Evolutionary conservation across 1,284 basidiomycete species (phyloP).

Genomic region (Malassezia pachydermatis): DNA sequence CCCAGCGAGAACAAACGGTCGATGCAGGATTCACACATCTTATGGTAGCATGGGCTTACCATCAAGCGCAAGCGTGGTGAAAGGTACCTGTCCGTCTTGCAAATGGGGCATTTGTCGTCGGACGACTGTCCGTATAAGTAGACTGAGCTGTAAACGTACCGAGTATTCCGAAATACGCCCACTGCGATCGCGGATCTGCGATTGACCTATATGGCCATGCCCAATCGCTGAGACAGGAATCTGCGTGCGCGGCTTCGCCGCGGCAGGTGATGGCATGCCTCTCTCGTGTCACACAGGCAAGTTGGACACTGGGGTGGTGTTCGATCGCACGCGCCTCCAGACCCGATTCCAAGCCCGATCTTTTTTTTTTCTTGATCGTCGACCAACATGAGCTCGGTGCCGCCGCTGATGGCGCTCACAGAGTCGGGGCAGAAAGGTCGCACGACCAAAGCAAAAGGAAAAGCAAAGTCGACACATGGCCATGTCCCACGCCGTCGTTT

Average conservation of each 20-base stretch:
- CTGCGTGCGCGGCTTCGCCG: slow-evolving; percentile 7
- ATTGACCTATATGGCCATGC: slow-evolving; percentile 5
- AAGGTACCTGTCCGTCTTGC: slow-evolving; percentile 89
- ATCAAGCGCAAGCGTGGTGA: slow-evolving; percentile 86
- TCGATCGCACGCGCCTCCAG: too few species aligned
- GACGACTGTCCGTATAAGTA: slow-evolving; percentile 18
- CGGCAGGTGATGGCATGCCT: too few species aligned
- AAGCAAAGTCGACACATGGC: slow-evolving; percentile 5
- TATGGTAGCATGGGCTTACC: slow-evolving; percentile 93
- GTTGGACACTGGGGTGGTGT: neutral
- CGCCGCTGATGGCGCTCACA: slow-evolving; percentile 18
- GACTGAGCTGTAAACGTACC: slow-evolving; percentile 4
- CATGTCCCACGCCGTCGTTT: slow-evolving; percentile 9
- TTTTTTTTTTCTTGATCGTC: neutral
- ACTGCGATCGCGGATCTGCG: slow-evolving; percentile 29
- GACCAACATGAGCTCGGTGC: neutral
- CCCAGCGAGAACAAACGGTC: slow-evolving; percentile 91
- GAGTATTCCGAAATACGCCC: slow-evolving; percentile 35
- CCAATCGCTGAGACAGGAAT: slow-evolving; percentile 1
- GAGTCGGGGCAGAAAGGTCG: slow-evolving; percentile 20
- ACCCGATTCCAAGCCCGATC: too few species aligned
- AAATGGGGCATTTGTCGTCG: slow-evolving; percentile 83
- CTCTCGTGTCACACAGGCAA: too few species aligned
- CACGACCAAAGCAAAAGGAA: neutral
- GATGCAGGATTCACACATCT: slow-evolving; percentile 73